These are phyloP conservation scores for Parathielavia hyrcaniae DNA, from an alignment of 495 filamentous ascomycete genomes.

Conservation along the genomic window DNA sequence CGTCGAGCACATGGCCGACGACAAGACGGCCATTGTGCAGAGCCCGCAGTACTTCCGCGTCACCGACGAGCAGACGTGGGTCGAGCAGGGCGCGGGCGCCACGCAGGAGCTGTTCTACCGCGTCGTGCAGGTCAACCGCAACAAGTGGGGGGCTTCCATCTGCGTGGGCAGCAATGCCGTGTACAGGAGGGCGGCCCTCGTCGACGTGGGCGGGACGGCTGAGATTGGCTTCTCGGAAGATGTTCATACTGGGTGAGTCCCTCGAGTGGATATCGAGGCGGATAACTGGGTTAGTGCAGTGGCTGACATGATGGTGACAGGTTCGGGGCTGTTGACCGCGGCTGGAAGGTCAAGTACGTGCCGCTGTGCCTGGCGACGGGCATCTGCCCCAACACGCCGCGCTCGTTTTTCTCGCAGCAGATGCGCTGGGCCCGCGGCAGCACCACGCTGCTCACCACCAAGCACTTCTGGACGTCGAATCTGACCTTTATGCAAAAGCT, in stretches of 20 bases:
- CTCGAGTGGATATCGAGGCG: background rate
- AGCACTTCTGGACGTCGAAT: constrained; percentile 30
- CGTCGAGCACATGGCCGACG: constrained; percentile 31
- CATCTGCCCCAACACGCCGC: constrained; percentile 33
- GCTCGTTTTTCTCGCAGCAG: constrained; percentile 34
- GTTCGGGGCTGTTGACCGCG: constrained; percentile 31
- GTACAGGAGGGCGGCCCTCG: constrained; percentile 26
- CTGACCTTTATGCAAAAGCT: constrained; percentile 31
- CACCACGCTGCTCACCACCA: constrained; percentile 31
- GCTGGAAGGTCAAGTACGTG: constrained; percentile 35
- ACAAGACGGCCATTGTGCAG: constrained; percentile 30
- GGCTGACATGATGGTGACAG: constrained; percentile 1
- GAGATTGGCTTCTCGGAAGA: constrained; percentile 36
- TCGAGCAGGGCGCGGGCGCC: constrained; percentile 33
- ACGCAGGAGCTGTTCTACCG: constrained; percentile 35
- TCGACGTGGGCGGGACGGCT: constrained; percentile 29
- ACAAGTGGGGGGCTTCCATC: constrained; percentile 31
- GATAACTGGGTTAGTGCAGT: background rate
- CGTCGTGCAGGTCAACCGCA: constrained; percentile 33
- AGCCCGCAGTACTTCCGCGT: constrained; percentile 31
- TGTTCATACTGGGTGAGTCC: constrained; percentile 31
- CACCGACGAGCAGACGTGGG: constrained; percentile 32
- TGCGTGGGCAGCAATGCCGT: constrained; percentile 34
- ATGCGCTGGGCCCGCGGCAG: constrained; percentile 34
- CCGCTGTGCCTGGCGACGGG: constrained; percentile 32